Evolutionary conservation across 192 early-diverging fungal species (phyloP), one percentile per base, ranked within the genome.

Genomic region (Rhizophlyctis rosea): DNA sequence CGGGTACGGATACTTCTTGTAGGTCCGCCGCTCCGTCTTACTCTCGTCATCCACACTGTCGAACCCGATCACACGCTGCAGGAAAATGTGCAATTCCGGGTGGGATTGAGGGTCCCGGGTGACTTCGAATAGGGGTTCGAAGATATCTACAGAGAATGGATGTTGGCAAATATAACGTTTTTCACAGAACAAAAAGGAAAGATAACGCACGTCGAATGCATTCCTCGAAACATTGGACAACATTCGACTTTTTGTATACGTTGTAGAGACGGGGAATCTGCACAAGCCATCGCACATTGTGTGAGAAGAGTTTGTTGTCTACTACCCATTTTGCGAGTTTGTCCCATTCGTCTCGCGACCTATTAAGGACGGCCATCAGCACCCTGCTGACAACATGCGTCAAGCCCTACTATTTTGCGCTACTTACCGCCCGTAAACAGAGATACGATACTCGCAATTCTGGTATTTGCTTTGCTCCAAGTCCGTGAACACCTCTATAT

Each of bases 41-140:
- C 88, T 90, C 69, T 98, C 95, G 64, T 98, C 95, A 71, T 98
- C 95, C 0, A 98, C 95, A 32, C 82, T 84, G 64, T 98, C 95
- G 59, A 98, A 93, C 7, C 93, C 95, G 56, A 98, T 81, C 0
- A 98, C 95, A 23, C 93, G 87, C 71, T 98, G 92, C 55, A 98
- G 73, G 58, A 98, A 95, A 11, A 98, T 73, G 71, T 95, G 91
- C 25, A 98, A 76, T 65, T 94, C 88, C 16, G 95, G 95, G 68
- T 98, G 90, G 7, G 76, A 77, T n/a, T 70, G 51, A 0, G 95
- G 95, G 61, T 98, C 88, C 49, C 78, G 64, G 2, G 95, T 93
- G 1, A 94, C 95, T 62, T 95, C 93, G 60, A 92, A 98, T 23
- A 98, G 73, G 32, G 95, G 95, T 50, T 87, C 84, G 65, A 88